phyloP scores from a whole-genome alignment of 768 basidiomycete species.

The Psilocybe sp. region DNA sequence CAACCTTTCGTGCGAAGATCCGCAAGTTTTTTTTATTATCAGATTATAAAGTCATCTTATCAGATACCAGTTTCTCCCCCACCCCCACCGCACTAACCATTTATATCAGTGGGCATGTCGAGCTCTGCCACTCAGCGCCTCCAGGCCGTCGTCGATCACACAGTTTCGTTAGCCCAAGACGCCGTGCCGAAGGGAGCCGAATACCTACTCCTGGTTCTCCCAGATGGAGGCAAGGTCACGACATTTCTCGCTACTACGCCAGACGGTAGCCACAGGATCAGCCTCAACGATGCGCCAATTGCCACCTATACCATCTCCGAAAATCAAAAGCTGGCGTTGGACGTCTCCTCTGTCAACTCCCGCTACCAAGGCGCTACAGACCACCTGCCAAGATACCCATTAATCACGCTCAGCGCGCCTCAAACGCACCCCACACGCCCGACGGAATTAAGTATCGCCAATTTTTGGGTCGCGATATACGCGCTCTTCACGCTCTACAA shows the following conservation, averaged over 20 bases:
- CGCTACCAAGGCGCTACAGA: slow-evolving; percentile 23
- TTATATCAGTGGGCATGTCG: neutral
- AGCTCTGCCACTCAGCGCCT: slow-evolving; percentile 16
- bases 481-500: slow-evolving; percentile 37
- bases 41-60: too few relatives aligned
- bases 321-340: slow-evolving; percentile 15
- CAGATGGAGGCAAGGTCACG: slow-evolving; percentile 22
- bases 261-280: slow-evolving; percentile 15
- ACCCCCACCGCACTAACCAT: too few relatives aligned
- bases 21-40: too few relatives aligned
- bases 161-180: slow-evolving; percentile 2
- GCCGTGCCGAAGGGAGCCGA: slow-evolving; percentile 6
- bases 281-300: slow-evolving; percentile 19
- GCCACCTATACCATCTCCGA: slow-evolving; percentile 15
- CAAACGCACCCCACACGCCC: slow-evolving; percentile 6
- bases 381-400: slow-evolving; percentile 26
- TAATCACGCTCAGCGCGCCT: slow-evolving; percentile 21
- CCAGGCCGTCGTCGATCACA: slow-evolving; percentile 21
- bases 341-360: slow-evolving; percentile 25
- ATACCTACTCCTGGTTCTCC: slow-evolving; percentile 23
- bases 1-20: too few relatives aligned
- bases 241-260: slow-evolving; percentile 5
- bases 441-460: slow-evolving; percentile 20
- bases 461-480: slow-evolving; percentile 41
- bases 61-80: too few relatives aligned